Base-by-base conservation (phyloP, 345 rosid species). In the Rhizophora apiculata region DNA sequence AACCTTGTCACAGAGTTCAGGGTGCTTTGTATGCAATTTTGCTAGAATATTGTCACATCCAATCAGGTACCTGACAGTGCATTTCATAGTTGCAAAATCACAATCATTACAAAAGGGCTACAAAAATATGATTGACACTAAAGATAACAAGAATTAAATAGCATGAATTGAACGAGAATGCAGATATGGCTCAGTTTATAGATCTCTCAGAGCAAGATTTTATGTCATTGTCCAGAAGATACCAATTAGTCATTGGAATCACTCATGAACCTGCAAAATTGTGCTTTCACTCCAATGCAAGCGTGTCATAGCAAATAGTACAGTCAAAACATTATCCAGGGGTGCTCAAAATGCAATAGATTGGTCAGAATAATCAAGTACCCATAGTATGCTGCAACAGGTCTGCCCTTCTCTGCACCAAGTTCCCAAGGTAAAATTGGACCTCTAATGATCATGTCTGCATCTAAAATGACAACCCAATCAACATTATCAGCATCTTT, bases 391-490 rank as follows among this genome's bases (percentile, higher is more conserved):
- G 99, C 99, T 27, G 99, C 84, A 67, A 95, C 86, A 24, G 99
- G 97, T 67, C 81, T 83, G 69, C 97, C 99, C 77, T 70, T 85
- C 78, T 92, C 89, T 0, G 93, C 97, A 67, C 98, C 99, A 64
- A 95, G 96, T 67, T 95, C 88, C 98, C 97, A 88, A 46, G 98
- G 97, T 76, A 95, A 81, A 60, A 95, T 86, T 13, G 97, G 98
- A 69, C 98, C 97, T 80, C 99, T 68, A 63, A 92, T 76, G 77
- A 95, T 92, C 99, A 88, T 89, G 78, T 95, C 99, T 24, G 99
- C 99, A 82, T 95, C 99, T 46, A 95, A 80, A 85, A 95, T 95
- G 62, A 95, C 97, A 55, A 95, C 96, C 98, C 99, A 95, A 74
- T 95, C 99, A 8, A 86, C 92, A 70, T 87, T 82, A 62, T 87